Base-by-base conservation (phyloP, 139 green algal genomes). In the Tetratostichococcus sp. region DNA sequence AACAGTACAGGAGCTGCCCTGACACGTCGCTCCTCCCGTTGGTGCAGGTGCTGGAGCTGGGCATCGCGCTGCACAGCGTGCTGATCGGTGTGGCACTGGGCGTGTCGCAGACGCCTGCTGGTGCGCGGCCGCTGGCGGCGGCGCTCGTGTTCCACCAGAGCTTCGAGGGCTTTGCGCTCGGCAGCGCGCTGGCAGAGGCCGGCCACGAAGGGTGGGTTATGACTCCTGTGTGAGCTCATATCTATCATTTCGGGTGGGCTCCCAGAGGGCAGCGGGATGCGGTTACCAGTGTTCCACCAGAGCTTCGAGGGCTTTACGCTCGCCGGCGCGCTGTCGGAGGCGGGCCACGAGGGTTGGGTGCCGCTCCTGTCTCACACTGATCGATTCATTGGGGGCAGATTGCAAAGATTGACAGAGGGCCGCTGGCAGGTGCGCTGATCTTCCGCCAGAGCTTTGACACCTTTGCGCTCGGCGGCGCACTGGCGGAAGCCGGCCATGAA, bases 361-460 rank as follows among this genome's bases (percentile, higher is more conserved):
- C n/a, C n/a, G n/a, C n/a, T n/a, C n/a, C n/a, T n/a, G n/a, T n/a
- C n/a, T n/a, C n/a, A n/a, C n/a, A n/a, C n/a, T n/a, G n/a, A n/a
- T n/a, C n/a, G n/a, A n/a, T n/a, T n/a, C n/a, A n/a, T n/a, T n/a
- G n/a, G n/a, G n/a, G n/a, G n/a, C n/a, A n/a, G n/a, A n/a, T n/a
- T n/a, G n/a, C n/a, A n/a, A n/a, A n/a, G n/a, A n/a, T n/a, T n/a
- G n/a, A n/a, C n/a, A n/a, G n/a, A n/a, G n/a, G 42, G 23, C 39
- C 73, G 30, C 67, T 83, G 14, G 28, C 65, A 4, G 58, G 70
- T 43, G 78, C 78, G 2, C 67, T 83, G 43, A 17, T 70, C 58
- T 83, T 83, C 78, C 78, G 79, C 43, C 78, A 83, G 67, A 39
- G 68, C n/a, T 80, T 83, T 67, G 74, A 83, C 31, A 73, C 66